A percentile compares a stretch with the other conserved stretches of the same genome.
phyloP scores from a whole-genome alignment of 805 yeast species.

The Saccharomyces eubayanus region DNA sequence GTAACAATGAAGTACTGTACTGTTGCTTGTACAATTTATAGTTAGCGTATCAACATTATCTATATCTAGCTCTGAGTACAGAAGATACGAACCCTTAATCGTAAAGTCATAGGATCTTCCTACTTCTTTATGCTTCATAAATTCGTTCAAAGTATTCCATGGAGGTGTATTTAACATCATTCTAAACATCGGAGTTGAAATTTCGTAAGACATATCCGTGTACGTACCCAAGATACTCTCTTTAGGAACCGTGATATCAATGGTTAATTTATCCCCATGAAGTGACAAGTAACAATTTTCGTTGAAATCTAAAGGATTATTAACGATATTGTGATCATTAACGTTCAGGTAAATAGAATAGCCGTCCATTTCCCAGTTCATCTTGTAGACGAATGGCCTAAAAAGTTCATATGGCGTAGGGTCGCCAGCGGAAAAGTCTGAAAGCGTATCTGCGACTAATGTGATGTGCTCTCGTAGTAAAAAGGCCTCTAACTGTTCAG shows the following conservation, averaged over 20 bases:
- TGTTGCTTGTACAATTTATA: constrained; percentile 56
- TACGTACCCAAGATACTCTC: constrained; percentile 44
- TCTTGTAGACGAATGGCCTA: constrained; percentile 56
- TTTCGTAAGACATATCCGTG: constrained; percentile 42
- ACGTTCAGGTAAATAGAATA: constrained; percentile 66
- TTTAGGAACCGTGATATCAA: constrained; percentile 50
- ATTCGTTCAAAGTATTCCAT: constrained; percentile 81
- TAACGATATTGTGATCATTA: constrained; percentile 80
- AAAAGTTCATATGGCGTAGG: constrained; percentile 67
- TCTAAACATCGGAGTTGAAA: constrained; percentile 52
- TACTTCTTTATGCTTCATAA: constrained; percentile 50
- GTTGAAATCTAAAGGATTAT: constrained; percentile 76
- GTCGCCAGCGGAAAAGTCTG: constrained; percentile 71
- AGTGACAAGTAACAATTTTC: constrained; percentile 73
- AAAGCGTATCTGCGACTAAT: constrained; percentile 57
- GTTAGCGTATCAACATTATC: constrained; percentile 62
- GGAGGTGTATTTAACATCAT: constrained; percentile 71
- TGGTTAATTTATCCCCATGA: constrained; percentile 48
- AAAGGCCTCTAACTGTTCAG: constrained; percentile 50
- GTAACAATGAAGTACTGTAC: constrained; percentile 61
- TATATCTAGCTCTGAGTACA: constrained; percentile 48
- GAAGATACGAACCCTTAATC: constrained; percentile 59
- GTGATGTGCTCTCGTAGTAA: constrained; percentile 76
- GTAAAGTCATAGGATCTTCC: constrained; percentile 61
- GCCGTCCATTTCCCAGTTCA: constrained; percentile 52